Percentiles rank a stretch among this genome's conserved stretches.
phyloP scores from a whole-genome alignment of 352 stramenopile species.

The Globisporangium nodosum region DNA sequence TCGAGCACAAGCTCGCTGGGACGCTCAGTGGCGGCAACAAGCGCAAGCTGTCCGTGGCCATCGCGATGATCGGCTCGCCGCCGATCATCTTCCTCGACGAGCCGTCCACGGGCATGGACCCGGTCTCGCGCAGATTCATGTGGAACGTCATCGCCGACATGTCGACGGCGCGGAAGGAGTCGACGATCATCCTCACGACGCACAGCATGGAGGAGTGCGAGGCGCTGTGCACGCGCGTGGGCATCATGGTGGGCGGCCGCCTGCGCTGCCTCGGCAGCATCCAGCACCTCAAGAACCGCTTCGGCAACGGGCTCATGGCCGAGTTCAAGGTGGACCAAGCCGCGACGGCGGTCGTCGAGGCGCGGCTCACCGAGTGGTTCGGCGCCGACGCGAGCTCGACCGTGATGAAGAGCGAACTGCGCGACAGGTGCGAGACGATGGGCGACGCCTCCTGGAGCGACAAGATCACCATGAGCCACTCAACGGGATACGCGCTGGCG shows the following conservation, averaged over 20 bases:
- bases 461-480: constrained; percentile 41
- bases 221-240: constrained; percentile 62
- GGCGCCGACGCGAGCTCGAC: constrained; percentile 8
- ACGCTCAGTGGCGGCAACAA: constrained; percentile 91
- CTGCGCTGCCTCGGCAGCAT: constrained; percentile 79
- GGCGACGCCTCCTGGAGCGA: constrained; percentile 39
- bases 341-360: constrained; percentile 23
- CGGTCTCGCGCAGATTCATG: constrained; percentile 91
- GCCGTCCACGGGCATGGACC: constrained; percentile 92
- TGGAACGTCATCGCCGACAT: constrained; percentile 92
- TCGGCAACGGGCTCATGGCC: constrained; percentile 93
- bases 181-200: constrained; percentile 87
- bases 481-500: constrained; percentile 59
- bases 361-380: constrained; percentile 28
- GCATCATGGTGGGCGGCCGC: constrained; percentile 87
- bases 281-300: constrained; percentile 95
- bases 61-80: constrained; percentile 91
- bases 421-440: constrained; percentile 35
- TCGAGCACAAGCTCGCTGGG: constrained; percentile 56
- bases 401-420: constrained; percentile 31
- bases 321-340: constrained; percentile 60
- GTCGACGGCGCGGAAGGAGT: constrained; percentile 48
- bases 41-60: constrained; percentile 93
- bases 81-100: constrained; percentile 96
- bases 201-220: constrained; percentile 94